Evolutionary conservation across 2,329 filamentous ascomycete species (phyloP), one percentile per base, ranked within the genome.

Genomic region (Mariannaea sp.): DNA sequence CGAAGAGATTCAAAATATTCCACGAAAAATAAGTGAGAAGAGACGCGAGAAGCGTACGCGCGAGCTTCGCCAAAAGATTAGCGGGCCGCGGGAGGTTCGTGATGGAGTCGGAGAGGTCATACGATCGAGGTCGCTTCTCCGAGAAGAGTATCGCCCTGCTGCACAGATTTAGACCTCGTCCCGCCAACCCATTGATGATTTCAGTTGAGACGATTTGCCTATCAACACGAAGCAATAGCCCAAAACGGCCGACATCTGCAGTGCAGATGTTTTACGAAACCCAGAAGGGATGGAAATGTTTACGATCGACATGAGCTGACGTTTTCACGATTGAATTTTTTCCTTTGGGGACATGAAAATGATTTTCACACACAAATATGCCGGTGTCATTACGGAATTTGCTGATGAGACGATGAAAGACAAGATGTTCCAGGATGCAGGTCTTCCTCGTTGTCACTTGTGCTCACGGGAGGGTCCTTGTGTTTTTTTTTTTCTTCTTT

Each of bases 51-150:
- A 82, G 70, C 74, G 84, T 45, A 80, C 77, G 17, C 76, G 80
- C 53, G 82, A 83, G 63, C 72, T 87, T 47, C 76, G 84, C 7
- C 73, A 79, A 58, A 85, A 78, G 68, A 87, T 87, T 38, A 85
- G 82, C 55, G 78, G 75, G 5, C 84, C 84, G 0, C 76, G 72
- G 19, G 80, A 83, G 62, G 81, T 85, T 16, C 73, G 81, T 20
- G 82, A 85, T 57, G 81, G 81, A 3, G 79, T 85, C 3, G 80
- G 77, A 12, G 82, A 85, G 24, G 77, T 85, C 41, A 78, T 84
- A 39, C 73, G 78, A 43, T 71, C 75, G 29, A 75, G 71, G 33
- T 61, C 60, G 10, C 49, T 53, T 13, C 49, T 53, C 12, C 57
- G 60, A 46, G 58, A 60, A 51, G 58, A 54, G 24, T 55, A 58